Percentiles rank a stretch among this genome's conserved stretches.
phyloP scores from a whole-genome alignment of 257 asterid species.

The Rhazya stricta region DNA sequence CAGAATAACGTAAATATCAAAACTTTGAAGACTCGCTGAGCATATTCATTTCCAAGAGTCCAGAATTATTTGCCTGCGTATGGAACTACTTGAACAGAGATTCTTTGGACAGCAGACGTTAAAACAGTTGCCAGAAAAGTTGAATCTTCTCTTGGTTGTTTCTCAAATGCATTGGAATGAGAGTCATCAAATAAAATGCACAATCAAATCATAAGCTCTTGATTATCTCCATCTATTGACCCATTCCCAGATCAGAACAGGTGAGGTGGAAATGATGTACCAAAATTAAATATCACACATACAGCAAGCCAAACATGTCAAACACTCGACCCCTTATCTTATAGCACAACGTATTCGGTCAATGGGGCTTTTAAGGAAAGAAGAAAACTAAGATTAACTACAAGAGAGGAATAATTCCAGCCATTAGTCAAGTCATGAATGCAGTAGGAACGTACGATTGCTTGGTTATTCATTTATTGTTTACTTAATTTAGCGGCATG shows the following conservation, averaged over 20 bases:
- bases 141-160: too few relatives aligned
- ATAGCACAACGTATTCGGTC: not conserved
- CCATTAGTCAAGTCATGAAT: not conserved
- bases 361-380: not conserved
- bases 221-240: not conserved
- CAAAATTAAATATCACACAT: not conserved
- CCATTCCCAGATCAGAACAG: not conserved
- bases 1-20: too few relatives aligned
- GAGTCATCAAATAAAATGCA: too few relatives aligned
- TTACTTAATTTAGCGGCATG: not conserved
- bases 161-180: too few relatives aligned
- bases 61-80: too few relatives aligned
- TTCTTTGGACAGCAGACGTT: too few relatives aligned
- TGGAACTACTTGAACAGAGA: too few relatives aligned
- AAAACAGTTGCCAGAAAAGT: too few relatives aligned
- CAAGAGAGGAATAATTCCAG: not conserved
- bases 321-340: not conserved
- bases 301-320: not conserved
- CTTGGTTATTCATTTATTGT: not conserved
- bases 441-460: not conserved
- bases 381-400: not conserved
- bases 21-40: too few relatives aligned
- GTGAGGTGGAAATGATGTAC: not conserved
- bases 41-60: too few relatives aligned
- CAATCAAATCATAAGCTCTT: too few relatives aligned